These are phyloP conservation scores for Lecanosticta acicola DNA, from an alignment of 2,329 filamentous ascomycete species.

Conservation along the genomic window DNA sequence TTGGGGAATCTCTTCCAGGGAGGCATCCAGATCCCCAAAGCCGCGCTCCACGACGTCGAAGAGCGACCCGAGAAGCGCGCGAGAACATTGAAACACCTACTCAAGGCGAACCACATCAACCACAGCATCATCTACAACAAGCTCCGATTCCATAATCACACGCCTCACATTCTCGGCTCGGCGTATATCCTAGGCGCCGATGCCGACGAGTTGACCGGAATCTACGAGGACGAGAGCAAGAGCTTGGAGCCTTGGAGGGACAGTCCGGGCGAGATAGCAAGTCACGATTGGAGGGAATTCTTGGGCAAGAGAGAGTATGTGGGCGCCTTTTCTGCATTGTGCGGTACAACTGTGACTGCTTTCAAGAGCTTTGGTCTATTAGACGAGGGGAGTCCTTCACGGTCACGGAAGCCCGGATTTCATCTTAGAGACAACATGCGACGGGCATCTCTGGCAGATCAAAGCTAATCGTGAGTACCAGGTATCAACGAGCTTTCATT, in stretches of 20 bases:
- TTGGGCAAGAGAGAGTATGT: conserved; percentile 64
- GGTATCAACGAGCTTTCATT: conserved; percentile 82
- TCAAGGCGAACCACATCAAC: conserved; percentile 89
- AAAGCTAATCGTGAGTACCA: conserved; percentile 23
- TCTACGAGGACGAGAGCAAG: conserved; percentile 73
- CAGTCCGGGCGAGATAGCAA: conserved; percentile 76
- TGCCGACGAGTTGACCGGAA: conserved; percentile 63
- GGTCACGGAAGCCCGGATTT: too few species aligned
- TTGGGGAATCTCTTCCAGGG: conserved; percentile 19
- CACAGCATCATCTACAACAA: conserved; percentile 76
- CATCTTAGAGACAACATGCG: too few species aligned
- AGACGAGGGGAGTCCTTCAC: too few species aligned
- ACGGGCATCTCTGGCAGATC: too few species aligned
- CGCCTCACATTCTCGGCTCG: conserved; percentile 74
- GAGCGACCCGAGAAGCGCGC: conserved; percentile 70
- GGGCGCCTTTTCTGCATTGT: neutral
- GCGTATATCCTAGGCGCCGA: conserved; percentile 79
- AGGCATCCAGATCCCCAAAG: conserved; percentile 53
- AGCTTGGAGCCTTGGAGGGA: conserved; percentile 73
- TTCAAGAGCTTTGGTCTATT: too few species aligned
- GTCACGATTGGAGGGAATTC: conserved; percentile 80
- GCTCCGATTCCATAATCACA: conserved; percentile 73
- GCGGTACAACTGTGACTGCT: too few species aligned
- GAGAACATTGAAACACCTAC: conserved; percentile 78
- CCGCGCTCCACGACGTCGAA: conserved; percentile 74